A percentile compares a stretch with the other conserved stretches of the same genome.
phyloP scores from a whole-genome alignment of 805 yeast genomes.

The Wickerhamiella azyma region DNA sequence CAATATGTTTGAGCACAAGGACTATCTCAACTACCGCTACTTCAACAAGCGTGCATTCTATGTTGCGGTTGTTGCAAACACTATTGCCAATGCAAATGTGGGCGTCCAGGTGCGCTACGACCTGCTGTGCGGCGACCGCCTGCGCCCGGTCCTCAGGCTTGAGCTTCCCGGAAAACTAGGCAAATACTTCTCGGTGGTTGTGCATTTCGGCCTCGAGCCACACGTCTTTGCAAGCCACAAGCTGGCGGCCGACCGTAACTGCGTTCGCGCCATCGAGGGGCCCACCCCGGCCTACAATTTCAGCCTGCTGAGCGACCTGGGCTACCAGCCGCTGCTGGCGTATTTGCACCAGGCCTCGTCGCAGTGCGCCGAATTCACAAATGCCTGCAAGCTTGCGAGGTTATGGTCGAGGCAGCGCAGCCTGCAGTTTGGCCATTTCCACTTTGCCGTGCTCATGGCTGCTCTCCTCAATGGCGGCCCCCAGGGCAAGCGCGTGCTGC shows the following conservation, averaged over 20 bases:
- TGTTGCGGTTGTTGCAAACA: constrained; percentile 61
- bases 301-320: constrained; percentile 54
- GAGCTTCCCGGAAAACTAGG: constrained; percentile 20
- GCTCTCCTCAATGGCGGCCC: constrained; percentile 65
- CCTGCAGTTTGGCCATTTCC: constrained; percentile 72
- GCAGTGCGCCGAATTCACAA: constrained; percentile 51
- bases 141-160: constrained; percentile 61
- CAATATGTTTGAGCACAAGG: constrained; percentile 65
- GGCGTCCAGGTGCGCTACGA: constrained; percentile 48
- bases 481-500: constrained; percentile 58
- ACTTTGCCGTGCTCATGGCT: constrained; percentile 69
- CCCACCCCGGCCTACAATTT: constrained; percentile 86
- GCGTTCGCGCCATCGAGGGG: constrained; percentile 38
- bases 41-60: constrained; percentile 83
- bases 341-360: constrained; percentile 56
- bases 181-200: constrained; percentile 49
- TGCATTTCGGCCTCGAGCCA: constrained; percentile 60
- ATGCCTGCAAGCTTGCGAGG: constrained; percentile 76
- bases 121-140: constrained; percentile 58
- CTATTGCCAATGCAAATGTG: constrained; percentile 35
- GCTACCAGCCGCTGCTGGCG: constrained; percentile 57
- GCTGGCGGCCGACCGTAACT: constrained; percentile 65
- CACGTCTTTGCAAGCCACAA: constrained; percentile 63
- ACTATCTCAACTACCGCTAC: constrained; percentile 79
- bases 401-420: constrained; percentile 88